A percentile compares a stretch with the other conserved stretches of the same genome.
Evolutionary conservation across 805 yeast genomes (phyloP).

Genomic region (Lipomyces oligophaga): DNA sequence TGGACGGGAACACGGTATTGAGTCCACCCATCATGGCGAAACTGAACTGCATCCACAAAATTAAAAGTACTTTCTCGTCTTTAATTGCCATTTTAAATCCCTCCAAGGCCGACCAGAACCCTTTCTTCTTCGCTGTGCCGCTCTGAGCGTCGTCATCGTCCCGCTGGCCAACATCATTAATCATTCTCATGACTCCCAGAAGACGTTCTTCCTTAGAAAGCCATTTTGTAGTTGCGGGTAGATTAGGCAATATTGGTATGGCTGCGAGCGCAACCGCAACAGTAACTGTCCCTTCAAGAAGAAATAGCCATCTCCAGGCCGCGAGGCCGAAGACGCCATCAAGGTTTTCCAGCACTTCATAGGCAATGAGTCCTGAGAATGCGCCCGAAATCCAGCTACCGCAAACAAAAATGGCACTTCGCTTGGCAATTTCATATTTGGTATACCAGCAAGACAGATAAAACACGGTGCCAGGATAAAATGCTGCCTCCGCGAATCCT

Average conservation of each 20-base stretch:
- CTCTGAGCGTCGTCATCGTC: slow-evolving; percentile 37
- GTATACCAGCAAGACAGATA: slow-evolving; percentile 56
- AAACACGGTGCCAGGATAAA: slow-evolving; percentile 48
- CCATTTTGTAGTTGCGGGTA: slow-evolving; percentile 50
- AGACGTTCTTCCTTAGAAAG: slow-evolving; percentile 45
- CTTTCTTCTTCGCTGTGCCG: slow-evolving; percentile 1
- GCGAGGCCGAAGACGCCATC: slow-evolving; percentile 43
- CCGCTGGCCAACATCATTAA: slow-evolving; percentile 42
- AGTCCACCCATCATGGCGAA: slow-evolving; percentile 60
- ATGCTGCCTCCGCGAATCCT: slow-evolving; percentile 51
- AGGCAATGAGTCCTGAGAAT: slow-evolving; percentile 53
- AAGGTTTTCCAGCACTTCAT: slow-evolving; percentile 48
- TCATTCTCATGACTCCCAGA: slow-evolving; percentile 42
- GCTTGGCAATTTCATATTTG: slow-evolving; percentile 47
- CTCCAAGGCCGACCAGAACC: slow-evolving; percentile 5
- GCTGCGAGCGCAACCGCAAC: slow-evolving; percentile 46
- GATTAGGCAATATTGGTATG: slow-evolving; percentile 50
- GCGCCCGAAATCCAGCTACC: slow-evolving; percentile 52
- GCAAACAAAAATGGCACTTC: slow-evolving; percentile 48
- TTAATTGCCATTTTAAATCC: slow-evolving; percentile 24
- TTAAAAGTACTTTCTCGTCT: slow-evolving; percentile 31
- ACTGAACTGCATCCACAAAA: slow-evolving; percentile 34
- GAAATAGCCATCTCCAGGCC: slow-evolving; percentile 55
- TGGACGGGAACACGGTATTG: slow-evolving; percentile 48
- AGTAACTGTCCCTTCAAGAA: slow-evolving; percentile 54